Evolutionary conservation across 495 filamentous ascomycete genomes (phyloP).

Genomic region (Annulohypoxylon stygium): DNA sequence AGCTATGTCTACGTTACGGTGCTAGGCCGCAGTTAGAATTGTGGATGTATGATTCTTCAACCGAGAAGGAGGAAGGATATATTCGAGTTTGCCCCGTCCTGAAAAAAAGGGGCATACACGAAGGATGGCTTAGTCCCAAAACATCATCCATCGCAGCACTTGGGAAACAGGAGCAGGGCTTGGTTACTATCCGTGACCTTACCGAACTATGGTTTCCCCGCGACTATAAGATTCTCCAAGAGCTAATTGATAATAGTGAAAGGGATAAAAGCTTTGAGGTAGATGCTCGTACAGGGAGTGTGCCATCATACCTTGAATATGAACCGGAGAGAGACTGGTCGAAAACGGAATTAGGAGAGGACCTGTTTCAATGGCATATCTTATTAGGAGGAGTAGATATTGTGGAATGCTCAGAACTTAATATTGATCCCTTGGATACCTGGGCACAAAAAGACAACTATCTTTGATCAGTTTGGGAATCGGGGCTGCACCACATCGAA

Average conservation of each 20-base stretch:
- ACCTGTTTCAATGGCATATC: constrained; percentile 3
- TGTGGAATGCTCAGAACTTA: background rate
- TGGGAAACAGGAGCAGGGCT: background rate
- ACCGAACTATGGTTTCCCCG: constrained; percentile 19
- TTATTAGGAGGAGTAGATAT: background rate
- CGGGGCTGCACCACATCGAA: background rate
- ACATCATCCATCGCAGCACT: background rate
- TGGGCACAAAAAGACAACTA: too few species aligned
- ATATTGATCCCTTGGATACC: too few species aligned
- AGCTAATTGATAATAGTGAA: constrained; percentile 9
- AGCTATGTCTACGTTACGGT: constrained; percentile 20
- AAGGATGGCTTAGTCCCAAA: background rate
- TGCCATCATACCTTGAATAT: background rate
- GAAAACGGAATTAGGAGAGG: constrained; percentile 3
- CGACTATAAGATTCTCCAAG: constrained; percentile 8
- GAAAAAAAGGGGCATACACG: background rate
- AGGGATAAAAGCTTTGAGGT: background rate
- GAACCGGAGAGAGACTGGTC: background rate
- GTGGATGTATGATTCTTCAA: background rate
- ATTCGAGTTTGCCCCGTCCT: background rate
- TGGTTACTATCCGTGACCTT: constrained; percentile 13
- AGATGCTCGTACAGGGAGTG: background rate
- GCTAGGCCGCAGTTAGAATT: constrained; percentile 7
- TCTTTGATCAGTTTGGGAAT: background rate
- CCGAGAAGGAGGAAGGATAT: background rate